These are phyloP conservation scores for Tetrapisispora iriomotensis DNA, from an alignment of 805 yeast species.

Conservation along the genomic window DNA sequence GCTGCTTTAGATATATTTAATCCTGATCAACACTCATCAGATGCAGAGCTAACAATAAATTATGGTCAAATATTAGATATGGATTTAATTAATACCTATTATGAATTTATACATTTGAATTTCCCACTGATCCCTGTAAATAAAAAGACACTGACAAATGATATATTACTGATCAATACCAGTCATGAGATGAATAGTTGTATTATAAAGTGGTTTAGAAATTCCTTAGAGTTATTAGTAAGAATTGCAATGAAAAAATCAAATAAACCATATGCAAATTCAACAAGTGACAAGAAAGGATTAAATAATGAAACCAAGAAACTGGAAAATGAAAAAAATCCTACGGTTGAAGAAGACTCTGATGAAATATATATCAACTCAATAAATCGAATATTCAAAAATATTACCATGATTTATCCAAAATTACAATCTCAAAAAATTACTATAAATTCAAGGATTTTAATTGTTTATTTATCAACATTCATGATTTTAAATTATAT, in stretches of 20 bases:
- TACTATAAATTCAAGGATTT: conserved; percentile 23
- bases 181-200: conserved; percentile 27
- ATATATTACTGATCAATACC: conserved; percentile 20
- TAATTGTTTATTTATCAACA: conserved; percentile 30
- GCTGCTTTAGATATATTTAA: background rate
- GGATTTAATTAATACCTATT: conserved; percentile 37
- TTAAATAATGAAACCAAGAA: conserved; percentile 3
- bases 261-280: background rate
- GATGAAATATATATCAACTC: background rate
- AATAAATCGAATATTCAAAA: conserved; percentile 26
- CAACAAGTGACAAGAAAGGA: conserved; percentile 1
- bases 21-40: background rate
- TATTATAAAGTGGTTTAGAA: conserved; percentile 27
- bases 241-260: conserved; percentile 19
- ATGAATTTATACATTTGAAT: conserved; percentile 36
- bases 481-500: conserved; percentile 44
- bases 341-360: background rate
- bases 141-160: conserved; percentile 25
- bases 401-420: conserved; percentile 26
- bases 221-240: conserved; percentile 25
- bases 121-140: conserved; percentile 33
- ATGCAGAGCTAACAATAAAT: conserved; percentile 4
- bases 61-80: conserved; percentile 26
- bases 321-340: background rate
- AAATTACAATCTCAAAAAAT: conserved; percentile 22